Evolutionary conservation across 2,329 filamentous ascomycete genomes (phyloP), one percentile per base, ranked within the genome.

Genomic region (Colletotrichum tofieldiae): DNA sequence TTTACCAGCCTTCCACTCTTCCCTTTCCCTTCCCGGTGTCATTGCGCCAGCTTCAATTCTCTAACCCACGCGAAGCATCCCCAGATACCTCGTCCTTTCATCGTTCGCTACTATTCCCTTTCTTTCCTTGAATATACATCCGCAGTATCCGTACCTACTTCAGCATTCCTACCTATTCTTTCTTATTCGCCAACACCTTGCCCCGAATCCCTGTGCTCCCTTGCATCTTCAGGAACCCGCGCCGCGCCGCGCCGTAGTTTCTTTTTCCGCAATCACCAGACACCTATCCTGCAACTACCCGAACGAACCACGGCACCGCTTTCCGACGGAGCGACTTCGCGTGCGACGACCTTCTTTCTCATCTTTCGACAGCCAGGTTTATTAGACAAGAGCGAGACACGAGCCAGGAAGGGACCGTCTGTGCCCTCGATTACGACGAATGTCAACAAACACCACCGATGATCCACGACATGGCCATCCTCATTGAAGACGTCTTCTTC

Each of bases 381-480:
- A 47, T 55, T 29, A 52, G 41, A 63, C 49, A 67, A 63, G 37
- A 69, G 37, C 18, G 45, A 63, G 52, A 69, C 43, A 51, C 43
- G n/a, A 43, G 20, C 60, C 51, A 63, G 45, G 37, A 49, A 54
- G 59, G 39, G 47, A 43, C 54, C 20, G n/a, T 63, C 32, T 52
- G 52, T 55, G n/a, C 16, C 55, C 55, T 66, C 56, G 45, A 54
- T 62, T 64, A 65, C 60, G 66, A 70, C 59, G 29, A 72, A 54
- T 43, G 67, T 52, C 55, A 55, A 55, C 41, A 66, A 67, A 62
- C 71, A 64, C 56, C 67, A 56, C 55, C 70, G 52, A 72, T 72
- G 67, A 73, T 71, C 55, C 67, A 29, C 71, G 71, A 73, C 51
- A 73, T 71, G 66, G 71, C 71, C 61, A 61, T 62, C 18, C 37